Evolutionary conservation across 805 yeast species (phyloP).

Genomic region (Candida sonorensis): DNA sequence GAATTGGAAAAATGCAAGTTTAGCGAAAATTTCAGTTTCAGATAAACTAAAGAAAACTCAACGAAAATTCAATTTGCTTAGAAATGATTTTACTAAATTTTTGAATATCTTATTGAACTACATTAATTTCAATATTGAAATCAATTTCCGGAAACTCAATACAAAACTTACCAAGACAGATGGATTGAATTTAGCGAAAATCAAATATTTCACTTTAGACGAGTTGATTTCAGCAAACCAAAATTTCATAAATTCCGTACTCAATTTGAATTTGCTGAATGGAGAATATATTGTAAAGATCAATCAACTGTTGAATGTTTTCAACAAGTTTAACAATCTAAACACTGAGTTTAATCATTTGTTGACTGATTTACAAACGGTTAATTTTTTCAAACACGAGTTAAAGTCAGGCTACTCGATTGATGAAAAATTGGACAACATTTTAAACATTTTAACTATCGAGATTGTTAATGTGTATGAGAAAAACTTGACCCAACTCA

Average conservation of each 20-base stretch:
- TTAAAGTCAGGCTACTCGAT: slow-evolving; percentile 15
- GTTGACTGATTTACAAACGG: no score
- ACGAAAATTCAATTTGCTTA: slow-evolving; percentile 30
- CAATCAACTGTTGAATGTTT: slow-evolving; percentile 28
- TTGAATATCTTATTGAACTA: slow-evolving; percentile 34
- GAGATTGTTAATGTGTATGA: slow-evolving; percentile 38
- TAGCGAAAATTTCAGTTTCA: slow-evolving; percentile 23
- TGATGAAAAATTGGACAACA: slow-evolving; percentile 34
- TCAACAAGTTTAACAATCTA: slow-evolving; percentile 33
- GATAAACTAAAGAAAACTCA: slow-evolving; percentile 14
- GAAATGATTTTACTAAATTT: slow-evolving; percentile 35
- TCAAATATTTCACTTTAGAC: slow-evolving; percentile 38
- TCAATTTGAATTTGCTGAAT: no score
- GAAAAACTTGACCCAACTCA: slow-evolving; percentile 33
- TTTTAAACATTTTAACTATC: no score
- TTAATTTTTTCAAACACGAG: slow-evolving; percentile 26
- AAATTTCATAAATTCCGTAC: slow-evolving; percentile 27
- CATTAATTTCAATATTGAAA: slow-evolving; percentile 20
- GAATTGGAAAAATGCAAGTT: slow-evolving; percentile 38
- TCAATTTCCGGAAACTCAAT: no score
- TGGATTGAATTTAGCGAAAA: no score
- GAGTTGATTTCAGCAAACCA: slow-evolving; percentile 35
- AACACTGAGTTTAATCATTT: slow-evolving; percentile 32
- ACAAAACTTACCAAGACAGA: no score
- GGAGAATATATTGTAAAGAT: no score